Conservation (phyloP, 352 stramenopile genomes). For the Globisporangium heterothallicum region DNA sequence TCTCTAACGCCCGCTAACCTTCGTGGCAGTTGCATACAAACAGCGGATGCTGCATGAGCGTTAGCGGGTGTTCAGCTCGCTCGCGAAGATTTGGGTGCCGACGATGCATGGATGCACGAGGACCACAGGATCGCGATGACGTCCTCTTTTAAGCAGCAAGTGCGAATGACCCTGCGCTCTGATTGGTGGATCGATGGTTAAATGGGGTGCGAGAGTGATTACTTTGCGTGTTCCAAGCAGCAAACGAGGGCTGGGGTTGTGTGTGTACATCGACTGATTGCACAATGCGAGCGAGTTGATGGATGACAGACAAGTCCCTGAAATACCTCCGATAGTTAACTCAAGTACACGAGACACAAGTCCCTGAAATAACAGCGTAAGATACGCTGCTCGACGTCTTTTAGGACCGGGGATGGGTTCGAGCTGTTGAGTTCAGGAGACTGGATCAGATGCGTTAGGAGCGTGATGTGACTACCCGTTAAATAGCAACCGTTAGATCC, state of each 20-base stretch:
- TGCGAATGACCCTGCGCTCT: too few relatives aligned
- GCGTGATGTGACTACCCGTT: constrained; percentile 44
- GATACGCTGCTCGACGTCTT: constrained; percentile 72
- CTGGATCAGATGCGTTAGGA: constrained; percentile 81
- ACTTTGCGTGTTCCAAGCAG: background rate
- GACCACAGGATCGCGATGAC: background rate
- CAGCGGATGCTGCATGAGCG: background rate
- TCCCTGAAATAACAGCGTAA: constrained; percentile 80
- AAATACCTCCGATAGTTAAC: constrained; percentile 3
- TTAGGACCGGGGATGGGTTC: constrained; percentile 56
- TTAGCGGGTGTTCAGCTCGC: background rate
- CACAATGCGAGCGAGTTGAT: background rate
- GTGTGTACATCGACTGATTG: background rate
- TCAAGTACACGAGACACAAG: constrained; percentile 57
- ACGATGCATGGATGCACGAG: background rate
- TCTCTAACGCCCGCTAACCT: constrained; percentile 3
- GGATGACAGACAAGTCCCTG: too few relatives aligned
- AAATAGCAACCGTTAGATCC: constrained; percentile 9
- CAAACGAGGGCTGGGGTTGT: background rate
- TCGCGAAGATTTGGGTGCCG: too few relatives aligned
- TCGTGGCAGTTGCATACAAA: background rate
- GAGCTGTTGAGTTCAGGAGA: constrained; percentile 77
- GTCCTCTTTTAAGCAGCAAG: background rate
- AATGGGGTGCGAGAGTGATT: too few relatives aligned
- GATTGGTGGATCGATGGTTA: too few relatives aligned